These are phyloP conservation scores for Mesotaenium endlicherianum DNA, from an alignment of 139 green algal genomes.

Conservation along the genomic window DNA sequence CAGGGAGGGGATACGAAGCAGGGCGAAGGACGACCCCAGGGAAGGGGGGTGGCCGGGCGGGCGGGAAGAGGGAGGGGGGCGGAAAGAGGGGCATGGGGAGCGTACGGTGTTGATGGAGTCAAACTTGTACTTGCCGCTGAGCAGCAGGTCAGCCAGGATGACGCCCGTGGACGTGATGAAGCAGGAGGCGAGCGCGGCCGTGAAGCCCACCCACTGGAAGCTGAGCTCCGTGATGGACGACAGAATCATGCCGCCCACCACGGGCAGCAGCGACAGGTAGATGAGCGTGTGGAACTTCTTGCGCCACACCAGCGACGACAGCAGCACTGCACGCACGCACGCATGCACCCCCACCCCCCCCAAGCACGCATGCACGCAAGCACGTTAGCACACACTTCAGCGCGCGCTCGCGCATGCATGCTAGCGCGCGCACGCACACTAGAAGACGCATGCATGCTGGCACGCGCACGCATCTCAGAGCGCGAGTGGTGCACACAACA, in stretches of 20 bases:
- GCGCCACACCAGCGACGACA: constrained; percentile 42
- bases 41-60: not conserved
- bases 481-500: too few relatives aligned
- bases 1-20: not conserved
- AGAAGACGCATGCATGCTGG: too few relatives aligned
- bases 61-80: not conserved
- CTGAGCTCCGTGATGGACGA: constrained; percentile 74
- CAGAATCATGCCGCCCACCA: constrained; percentile 83
- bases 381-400: too few relatives aligned
- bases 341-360: too few relatives aligned
- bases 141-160: constrained; percentile 15
- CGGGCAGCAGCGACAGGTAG: constrained; percentile 80
- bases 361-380: too few relatives aligned
- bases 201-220: constrained; percentile 45
- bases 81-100: too few relatives aligned
- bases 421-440: too few relatives aligned
- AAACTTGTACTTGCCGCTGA: constrained; percentile 52
- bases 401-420: too few relatives aligned
- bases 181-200: constrained; percentile 38
- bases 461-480: too few relatives aligned
- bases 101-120: constrained; percentile 44
- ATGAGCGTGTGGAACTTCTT: constrained; percentile 57
- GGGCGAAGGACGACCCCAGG: too few relatives aligned
- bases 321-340: constrained; percentile 51
- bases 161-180: constrained; percentile 48